Base-by-base conservation (phyloP, 305 asterid species). In the Solanum hybrid region DNA sequence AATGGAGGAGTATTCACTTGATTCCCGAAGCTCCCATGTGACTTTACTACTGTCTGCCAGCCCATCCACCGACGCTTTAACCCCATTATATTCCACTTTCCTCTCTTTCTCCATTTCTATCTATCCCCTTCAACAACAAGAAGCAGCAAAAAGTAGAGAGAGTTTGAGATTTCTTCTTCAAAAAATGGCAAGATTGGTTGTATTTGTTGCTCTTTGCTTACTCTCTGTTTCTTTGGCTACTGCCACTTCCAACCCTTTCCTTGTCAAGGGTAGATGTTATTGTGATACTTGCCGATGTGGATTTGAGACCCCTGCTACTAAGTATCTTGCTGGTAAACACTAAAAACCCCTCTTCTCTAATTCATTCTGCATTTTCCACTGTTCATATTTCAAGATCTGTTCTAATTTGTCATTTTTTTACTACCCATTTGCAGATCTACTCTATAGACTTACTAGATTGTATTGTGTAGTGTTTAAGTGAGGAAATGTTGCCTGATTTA, bases 201-300 rank as follows among this genome's bases (percentile, higher is more conserved):
- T 87, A 0, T 77, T 93, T 69, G 26, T 95, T 16, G 95, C 96
- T 67, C 34, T 94, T 8, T 96, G 94, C 13, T 75, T 91, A 18
- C 93, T 93, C 7, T 93, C 94, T 10, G 92, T 95, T 86, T 75
- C 95, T 87, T 78, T 94, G 67, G 92, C 91, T 4, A 86, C 86
- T 51, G 96, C 95, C 75, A 12, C 36, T 8, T 39, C 36, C 10
- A 88, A 83, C 24, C 93, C 95, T 0, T 91, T 94, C 76, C 14
- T 92, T 33, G 93, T 96, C 3, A 88, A 39, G 69, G 99, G 99
- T 4, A 51, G 8, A 29, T 93, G 89, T 18, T 97, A 96, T 94
- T 95, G 98, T 85, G 99, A 97, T 89, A 94, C 96, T 87, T 97
- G 99, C 95, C 96, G 93, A 69, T 95, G 95, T 86, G 99, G 98